These are phyloP conservation scores for Lenzites betulinus DNA, from an alignment of 768 basidiomycete species.

Conservation along the genomic window DNA sequence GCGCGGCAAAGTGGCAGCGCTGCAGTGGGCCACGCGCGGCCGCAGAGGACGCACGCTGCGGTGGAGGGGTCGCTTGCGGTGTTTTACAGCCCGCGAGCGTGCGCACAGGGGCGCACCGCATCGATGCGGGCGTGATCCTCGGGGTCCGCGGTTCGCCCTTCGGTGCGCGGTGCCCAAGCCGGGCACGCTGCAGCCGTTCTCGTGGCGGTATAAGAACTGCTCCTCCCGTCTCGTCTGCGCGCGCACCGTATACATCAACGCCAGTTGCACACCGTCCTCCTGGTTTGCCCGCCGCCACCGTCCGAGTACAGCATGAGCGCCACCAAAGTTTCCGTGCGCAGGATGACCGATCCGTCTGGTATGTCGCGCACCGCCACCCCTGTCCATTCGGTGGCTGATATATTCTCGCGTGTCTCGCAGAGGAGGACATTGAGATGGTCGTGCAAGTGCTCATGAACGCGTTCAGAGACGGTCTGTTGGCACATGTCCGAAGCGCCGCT, in stretches of 20 bases:
- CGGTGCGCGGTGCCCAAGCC: slow-evolving; percentile 2
- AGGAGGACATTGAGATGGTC: slow-evolving; percentile 21
- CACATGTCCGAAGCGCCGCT: background rate
- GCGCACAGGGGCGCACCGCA: slow-evolving; percentile 5
- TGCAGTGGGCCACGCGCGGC: background rate
- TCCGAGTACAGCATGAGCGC: background rate
- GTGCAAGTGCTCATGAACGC: slow-evolving; percentile 23
- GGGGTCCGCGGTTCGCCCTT: slow-evolving; percentile 14
- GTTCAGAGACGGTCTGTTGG: slow-evolving; percentile 23
- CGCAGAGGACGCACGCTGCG: background rate
- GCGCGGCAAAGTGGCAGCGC: background rate
- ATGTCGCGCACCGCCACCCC: background rate
- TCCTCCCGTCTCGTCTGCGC: background rate
- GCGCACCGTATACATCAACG: background rate
- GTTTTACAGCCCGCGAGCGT: background rate
- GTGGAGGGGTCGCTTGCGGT: background rate
- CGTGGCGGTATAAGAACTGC: slow-evolving; percentile 8
- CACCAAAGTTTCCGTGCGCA: slow-evolving; percentile 7
- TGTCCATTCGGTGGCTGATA: background rate
- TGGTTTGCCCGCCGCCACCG: background rate
- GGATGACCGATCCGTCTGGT: slow-evolving; percentile 24
- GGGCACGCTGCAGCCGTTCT: slow-evolving; percentile 3
- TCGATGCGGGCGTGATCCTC: slow-evolving; percentile 16
- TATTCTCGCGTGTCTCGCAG: slow-evolving; percentile 3
- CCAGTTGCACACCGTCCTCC: background rate